Evolutionary conservation across 1,139 yeast genomes (phyloP), one percentile per base, ranked within the genome.

Genomic region (Ogataea hybrid): DNA sequence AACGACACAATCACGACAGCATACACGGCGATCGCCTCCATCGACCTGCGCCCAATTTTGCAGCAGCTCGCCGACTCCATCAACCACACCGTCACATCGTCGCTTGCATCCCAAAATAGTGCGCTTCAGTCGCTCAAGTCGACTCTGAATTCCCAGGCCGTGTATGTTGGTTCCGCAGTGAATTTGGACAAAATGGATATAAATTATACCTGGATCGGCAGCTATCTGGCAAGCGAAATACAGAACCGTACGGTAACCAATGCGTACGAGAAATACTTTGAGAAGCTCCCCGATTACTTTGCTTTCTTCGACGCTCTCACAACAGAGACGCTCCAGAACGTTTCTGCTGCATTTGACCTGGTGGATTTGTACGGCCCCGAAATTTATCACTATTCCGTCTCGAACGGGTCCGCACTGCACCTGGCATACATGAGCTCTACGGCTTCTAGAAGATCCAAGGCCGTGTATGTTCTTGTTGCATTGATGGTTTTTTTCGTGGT

Each of bases 161-260:
- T 49, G 12, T 43, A 34, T 28, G 27, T 48, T 7, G 49, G 44
- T 2, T 38, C 37, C 11, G 25, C 41, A 3, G 21, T 47, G 10
- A 32, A 41, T 17, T 27, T 50, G 31, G 39, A 44, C 27, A 4
- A 25, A 2, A 8, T 53, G 32, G 37, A 38, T 10, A 35, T 53
- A 10, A 49, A 50, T 28, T 51, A 47, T 32, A 46, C 53, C 3
- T 51, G 54, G 55, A 47, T 52, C 9, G 37, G 42, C 12, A 11
- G 28, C 14, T 42, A 15, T 17, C 22, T 50, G 16, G 29, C 29
- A 5, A 16, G 12, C 12, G 17, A 20, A 10, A 22, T 15, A n/a
- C 32, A 10, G n/a, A 37, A 34, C 28, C 23, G 18, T 15, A 25
- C 30, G 3, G 5, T 32, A 11, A 21, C 41, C 18, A 32, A 36